Percentiles rank a stretch among this genome's conserved stretches.
These are phyloP conservation scores for Prunus persica DNA, from an alignment of 306 rosid genomes.

Conservation along the genomic window Prunus_persica_NCBIv2 NC_034012.1:6320501-6321000, in stretches of 20 bases:
- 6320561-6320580: constrained; percentile 13
- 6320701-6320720: constrained; percentile 82
- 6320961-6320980: neutral
- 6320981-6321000: neutral
- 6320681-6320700: constrained; percentile 59
- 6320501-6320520: constrained; percentile 75
- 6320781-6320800: neutral
- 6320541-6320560: constrained; percentile 62
- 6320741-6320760: neutral
- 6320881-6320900: constrained; percentile 83
- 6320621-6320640: constrained; percentile 57
- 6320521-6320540: constrained; percentile 57
- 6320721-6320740: constrained; percentile 86
- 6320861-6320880: constrained; percentile 98
- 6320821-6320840: neutral
- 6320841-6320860: constrained; percentile 16
- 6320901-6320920: constrained; percentile 84
- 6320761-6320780: too few relatives aligned
- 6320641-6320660: constrained; percentile 63
- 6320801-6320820: neutral
- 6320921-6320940: constrained; percentile 98
- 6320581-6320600: constrained; percentile 1
- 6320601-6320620: constrained; percentile 19
- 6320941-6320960: constrained; percentile 57
- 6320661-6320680: constrained; percentile 57